Percentiles rank a stretch among this genome's conserved stretches.
phyloP scores from a whole-genome alignment of 768 basidiomycete genomes.

The Rhodotorula kratochvilovae region DNA sequence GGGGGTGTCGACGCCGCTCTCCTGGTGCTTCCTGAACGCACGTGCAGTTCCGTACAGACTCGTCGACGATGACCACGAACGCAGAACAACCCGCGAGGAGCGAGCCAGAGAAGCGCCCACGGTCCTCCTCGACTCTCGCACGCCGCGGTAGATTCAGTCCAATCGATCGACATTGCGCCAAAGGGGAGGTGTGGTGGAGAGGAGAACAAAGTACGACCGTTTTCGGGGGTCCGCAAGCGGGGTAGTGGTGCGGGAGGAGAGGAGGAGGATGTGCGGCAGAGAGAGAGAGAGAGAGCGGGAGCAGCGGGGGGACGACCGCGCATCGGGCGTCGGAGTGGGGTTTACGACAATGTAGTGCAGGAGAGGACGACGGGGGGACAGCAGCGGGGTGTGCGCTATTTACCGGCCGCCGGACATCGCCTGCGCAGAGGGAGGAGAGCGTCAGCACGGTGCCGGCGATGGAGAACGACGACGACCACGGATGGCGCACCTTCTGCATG shows the following conservation, averaged over 20 bases:
- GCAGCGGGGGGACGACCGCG: not conserved
- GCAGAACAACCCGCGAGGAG: too few species aligned
- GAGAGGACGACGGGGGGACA: not conserved
- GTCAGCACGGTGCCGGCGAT: not conserved
- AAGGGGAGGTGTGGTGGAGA: not conserved
- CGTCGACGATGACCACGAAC: too few species aligned
- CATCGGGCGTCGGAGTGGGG: not conserved
- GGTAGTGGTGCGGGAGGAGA: too few species aligned
- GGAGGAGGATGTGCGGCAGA: not conserved
- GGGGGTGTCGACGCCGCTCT: too few species aligned
- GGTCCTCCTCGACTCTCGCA: too few species aligned
- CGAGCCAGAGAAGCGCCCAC: too few species aligned
- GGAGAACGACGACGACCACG: too few species aligned
- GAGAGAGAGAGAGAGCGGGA: not conserved
- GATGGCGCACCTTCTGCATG: slow-evolving; percentile 83
- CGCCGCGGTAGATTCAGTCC: not conserved
- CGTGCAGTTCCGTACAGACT: too few species aligned
- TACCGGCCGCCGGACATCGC: slow-evolving; percentile 33
- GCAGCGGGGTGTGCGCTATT: not conserved
- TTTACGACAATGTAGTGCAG: not conserved
- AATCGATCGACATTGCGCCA: slow-evolving; percentile 8
- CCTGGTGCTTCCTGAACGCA: too few species aligned
- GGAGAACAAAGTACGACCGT: not conserved
- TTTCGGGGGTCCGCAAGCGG: not conserved
- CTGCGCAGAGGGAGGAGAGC: not conserved